Conservation (phyloP, 1,284 basidiomycete species). For the Coniophora puteana region DNA sequence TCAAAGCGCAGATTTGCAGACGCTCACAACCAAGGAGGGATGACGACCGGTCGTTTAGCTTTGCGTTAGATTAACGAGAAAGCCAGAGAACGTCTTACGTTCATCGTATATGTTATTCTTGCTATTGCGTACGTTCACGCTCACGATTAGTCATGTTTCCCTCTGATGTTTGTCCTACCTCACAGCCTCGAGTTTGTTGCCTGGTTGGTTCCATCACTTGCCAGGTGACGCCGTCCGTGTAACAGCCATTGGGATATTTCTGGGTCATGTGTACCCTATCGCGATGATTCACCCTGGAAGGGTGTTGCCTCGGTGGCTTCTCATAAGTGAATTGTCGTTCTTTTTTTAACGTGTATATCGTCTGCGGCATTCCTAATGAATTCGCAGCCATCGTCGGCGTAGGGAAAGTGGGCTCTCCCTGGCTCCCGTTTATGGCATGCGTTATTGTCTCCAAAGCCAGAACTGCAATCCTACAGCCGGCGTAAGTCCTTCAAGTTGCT, state of each 20-base stretch:
- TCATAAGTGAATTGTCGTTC: slow-evolving; percentile 34
- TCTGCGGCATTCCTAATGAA: no score
- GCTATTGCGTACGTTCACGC: slow-evolving; percentile 53
- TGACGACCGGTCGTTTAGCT: slow-evolving; percentile 52
- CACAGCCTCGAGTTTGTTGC: slow-evolving; percentile 54
- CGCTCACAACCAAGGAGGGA: slow-evolving; percentile 40
- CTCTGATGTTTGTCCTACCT: slow-evolving; percentile 6
- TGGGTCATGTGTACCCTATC: slow-evolving; percentile 66
- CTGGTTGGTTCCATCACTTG: slow-evolving; percentile 60
- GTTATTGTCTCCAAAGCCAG: no score
- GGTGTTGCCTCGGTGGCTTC: slow-evolving; percentile 58
- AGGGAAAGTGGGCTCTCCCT: no score
- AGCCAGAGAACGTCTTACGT: slow-evolving; percentile 52
- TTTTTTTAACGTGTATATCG: no score
- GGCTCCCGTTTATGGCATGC: no score
- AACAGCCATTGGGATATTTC: slow-evolving; percentile 49
- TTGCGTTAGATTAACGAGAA: slow-evolving; percentile 56
- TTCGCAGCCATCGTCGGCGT: no score
- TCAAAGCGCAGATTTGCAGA: background rate
- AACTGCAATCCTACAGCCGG: no score
- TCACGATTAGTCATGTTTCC: slow-evolving; percentile 4
- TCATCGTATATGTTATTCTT: slow-evolving; percentile 50
- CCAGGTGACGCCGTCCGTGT: slow-evolving; percentile 58
- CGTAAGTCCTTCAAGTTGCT: no score
- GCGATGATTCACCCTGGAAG: slow-evolving; percentile 56